Conservation (phyloP, 768 basidiomycete species). For the Podaxis sp. region DNA sequence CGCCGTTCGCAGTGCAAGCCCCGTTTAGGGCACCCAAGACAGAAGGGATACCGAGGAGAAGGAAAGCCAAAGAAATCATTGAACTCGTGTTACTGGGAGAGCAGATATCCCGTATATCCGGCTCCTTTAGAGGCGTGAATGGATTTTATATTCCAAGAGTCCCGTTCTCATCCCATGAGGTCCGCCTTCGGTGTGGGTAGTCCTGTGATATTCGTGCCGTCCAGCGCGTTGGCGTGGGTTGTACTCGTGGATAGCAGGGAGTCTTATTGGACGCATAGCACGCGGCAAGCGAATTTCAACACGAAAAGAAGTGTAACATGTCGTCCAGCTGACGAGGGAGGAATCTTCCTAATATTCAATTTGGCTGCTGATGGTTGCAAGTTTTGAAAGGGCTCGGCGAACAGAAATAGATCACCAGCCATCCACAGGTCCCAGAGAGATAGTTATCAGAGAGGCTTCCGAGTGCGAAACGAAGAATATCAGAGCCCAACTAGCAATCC, state of each 20-base stretch:
- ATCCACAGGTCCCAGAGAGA: neutral
- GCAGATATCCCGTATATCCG: neutral
- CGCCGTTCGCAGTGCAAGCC: slow-evolving; percentile 25
- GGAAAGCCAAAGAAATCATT: neutral
- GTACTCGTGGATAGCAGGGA: neutral
- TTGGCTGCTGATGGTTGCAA: neutral
- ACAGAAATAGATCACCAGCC: neutral
- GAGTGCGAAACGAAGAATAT: no score
- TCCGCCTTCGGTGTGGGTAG: neutral
- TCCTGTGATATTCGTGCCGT: neutral
- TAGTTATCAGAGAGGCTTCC: no score
- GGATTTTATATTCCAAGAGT: slow-evolving; percentile 2
- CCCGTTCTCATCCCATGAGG: neutral
- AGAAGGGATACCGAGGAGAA: slow-evolving; percentile 11
- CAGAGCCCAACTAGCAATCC: no score
- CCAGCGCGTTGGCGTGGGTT: neutral
- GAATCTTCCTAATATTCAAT: neutral
- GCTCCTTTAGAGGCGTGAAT: neutral
- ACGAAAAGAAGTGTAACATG: neutral
- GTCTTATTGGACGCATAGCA: neutral
- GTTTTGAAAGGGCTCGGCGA: neutral
- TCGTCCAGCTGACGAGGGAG: neutral
- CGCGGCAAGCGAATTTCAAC: neutral
- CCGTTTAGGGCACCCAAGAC: slow-evolving; percentile 22
- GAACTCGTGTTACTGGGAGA: no score